Evolutionary conservation across 768 basidiomycete genomes (phyloP), one percentile per base, ranked within the genome.

Genomic region (Tylopilus subfusipes): DNA sequence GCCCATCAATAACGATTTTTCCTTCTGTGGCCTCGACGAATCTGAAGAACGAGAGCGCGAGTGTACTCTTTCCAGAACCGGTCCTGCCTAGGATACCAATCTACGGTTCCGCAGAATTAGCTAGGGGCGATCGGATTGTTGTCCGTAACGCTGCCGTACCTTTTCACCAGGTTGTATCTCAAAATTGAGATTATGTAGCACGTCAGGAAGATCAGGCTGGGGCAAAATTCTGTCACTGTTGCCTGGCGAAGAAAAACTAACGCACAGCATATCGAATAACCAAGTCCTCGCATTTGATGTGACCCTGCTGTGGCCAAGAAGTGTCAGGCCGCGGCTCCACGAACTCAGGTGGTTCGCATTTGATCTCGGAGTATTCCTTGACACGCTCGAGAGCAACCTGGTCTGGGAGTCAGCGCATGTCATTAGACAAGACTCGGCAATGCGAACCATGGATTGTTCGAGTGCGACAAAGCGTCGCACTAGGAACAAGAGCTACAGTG

Each of bases 21-120:
- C 92, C 92, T 61, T 85, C 77, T 0, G 82, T 83, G 1, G 92
- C 84, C 64, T 95, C 91, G n/a, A 95, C 90, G 65, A 93, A 90
- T 22, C 89, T 82, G 82, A 95, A 93, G 73, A 93, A 89, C 9
- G 87, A 88, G 13, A 93, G 75, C 0, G 90, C 90, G 13, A 90
- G 76, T 2, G 90, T 91, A 61, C 86, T 88, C 73, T 92, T 92
- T 31, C 90, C 89, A 9, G 83, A 84, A 18, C 84, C 72, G 1
- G 86, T 88, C 54, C 86, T 75, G 42, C 86, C 88, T 1, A 88
- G 73, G 52, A 88, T 84, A 21, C 88, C 88, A 50, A 89, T 67
- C 85, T 86, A 44, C 13, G 31, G 21, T 59, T 30, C 36, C 48
- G 54, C 14, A 18, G 36, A 36, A 44, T 55, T 39, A 56, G 54